A percentile compares a stretch with the other conserved stretches of the same genome.
phyloP scores from a whole-genome alignment of 2,329 filamentous ascomycete species.

The Penicillium freii region DNA sequence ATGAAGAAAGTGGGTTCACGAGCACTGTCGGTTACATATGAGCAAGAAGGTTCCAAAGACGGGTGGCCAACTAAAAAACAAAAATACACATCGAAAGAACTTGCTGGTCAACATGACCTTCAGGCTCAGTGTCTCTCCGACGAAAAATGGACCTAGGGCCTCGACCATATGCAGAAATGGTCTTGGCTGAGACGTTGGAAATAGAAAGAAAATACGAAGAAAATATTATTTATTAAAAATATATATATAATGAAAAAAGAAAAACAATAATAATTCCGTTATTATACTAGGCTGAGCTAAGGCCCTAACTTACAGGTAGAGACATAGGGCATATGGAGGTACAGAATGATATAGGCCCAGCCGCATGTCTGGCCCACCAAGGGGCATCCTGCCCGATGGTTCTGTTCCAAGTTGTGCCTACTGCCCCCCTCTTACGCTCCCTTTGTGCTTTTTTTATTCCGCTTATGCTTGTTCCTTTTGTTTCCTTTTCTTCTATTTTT shows the following conservation, averaged over 20 bases:
- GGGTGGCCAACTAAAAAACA: background rate
- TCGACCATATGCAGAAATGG: constrained; percentile 20
- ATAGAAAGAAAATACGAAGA: background rate
- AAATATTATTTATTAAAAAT: background rate
- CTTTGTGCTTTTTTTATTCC: constrained; percentile 13
- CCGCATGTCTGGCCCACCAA: constrained; percentile 22
- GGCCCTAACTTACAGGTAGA: constrained; percentile 11
- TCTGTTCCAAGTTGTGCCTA: constrained; percentile 11
- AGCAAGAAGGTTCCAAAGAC: background rate
- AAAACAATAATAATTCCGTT: constrained; percentile 4
- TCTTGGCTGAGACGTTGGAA: constrained; percentile 15
- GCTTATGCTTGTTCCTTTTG: constrained; percentile 17
- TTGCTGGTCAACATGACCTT: constrained; percentile 1
- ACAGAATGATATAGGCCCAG: constrained; percentile 15
- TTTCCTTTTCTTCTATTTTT: constrained; percentile 19
- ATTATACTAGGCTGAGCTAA: constrained; percentile 9
- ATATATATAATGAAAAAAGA: background rate
- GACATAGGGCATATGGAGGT: constrained; percentile 10
- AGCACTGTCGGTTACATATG: constrained; percentile 10
- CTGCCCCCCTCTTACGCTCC: constrained; percentile 4
- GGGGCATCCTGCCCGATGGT: constrained; percentile 17
- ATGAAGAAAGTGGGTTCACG: constrained; percentile 13
- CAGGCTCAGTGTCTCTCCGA: constrained; percentile 2
- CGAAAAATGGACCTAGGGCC: constrained; percentile 20
- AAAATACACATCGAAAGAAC: background rate